Percentiles rank a stretch among this genome's conserved stretches.
Evolutionary conservation across 2,329 filamentous ascomycete genomes (phyloP).

Genomic region (Arthrobotrys pseudoclavata): DNA sequence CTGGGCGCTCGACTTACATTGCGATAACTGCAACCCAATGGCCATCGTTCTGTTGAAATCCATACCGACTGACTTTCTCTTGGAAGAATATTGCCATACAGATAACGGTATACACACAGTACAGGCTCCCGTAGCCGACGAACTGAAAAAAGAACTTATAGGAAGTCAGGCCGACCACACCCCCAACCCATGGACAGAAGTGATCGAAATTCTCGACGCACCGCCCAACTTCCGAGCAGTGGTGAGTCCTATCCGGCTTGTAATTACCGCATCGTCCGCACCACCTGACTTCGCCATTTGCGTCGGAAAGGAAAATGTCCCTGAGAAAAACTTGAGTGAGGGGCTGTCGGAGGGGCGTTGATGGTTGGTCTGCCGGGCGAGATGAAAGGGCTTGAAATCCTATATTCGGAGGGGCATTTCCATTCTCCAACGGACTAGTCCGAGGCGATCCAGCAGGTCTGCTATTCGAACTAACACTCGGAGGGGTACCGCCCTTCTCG

Average conservation of each 20-base stretch:
- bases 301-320: slow-evolving; percentile 85
- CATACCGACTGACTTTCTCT: slow-evolving; percentile 33
- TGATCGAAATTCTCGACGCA: slow-evolving; percentile 95
- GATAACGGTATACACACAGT: slow-evolving; percentile 48
- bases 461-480: slow-evolving; percentile 4
- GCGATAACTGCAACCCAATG: slow-evolving; percentile 57
- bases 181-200: slow-evolving; percentile 93
- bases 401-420: slow-evolving; percentile 17
- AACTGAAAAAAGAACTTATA: slow-evolving; percentile 60
- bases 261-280: slow-evolving; percentile 86
- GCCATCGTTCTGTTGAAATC: slow-evolving; percentile 42
- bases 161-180: slow-evolving; percentile 83
- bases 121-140: slow-evolving; percentile 43
- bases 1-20: slow-evolving; percentile 34
- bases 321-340: slow-evolving; percentile 83
- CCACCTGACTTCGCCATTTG: slow-evolving; percentile 84
- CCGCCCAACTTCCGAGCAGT: slow-evolving; percentile 83
- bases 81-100: slow-evolving; percentile 50
- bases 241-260: slow-evolving; percentile 88
- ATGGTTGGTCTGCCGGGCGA: slow-evolving; percentile 30
- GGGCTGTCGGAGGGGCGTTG: slow-evolving; percentile 69
- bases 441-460: slow-evolving; percentile 13
- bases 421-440: neutral
- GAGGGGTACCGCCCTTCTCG: slow-evolving; percentile 38
- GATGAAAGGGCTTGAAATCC: slow-evolving; percentile 42